Evolutionary conservation across 2,329 filamentous ascomycete species (phyloP).

Genomic region (Arthrinium phaeospermum): DNA sequence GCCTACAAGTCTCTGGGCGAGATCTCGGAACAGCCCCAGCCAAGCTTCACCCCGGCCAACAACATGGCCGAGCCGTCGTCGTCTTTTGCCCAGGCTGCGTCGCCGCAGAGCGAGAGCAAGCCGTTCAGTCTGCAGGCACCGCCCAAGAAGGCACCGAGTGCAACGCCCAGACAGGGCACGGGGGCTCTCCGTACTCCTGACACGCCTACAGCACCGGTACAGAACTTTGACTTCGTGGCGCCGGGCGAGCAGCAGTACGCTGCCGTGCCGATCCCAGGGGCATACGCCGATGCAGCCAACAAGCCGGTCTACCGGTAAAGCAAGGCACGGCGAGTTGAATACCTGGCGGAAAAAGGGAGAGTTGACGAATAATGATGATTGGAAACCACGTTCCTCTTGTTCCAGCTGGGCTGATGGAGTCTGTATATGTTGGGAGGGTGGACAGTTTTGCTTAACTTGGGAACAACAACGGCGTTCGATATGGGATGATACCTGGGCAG

Average conservation of each 20-base stretch:
- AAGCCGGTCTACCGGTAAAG: constrained; percentile 25
- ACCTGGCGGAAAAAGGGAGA: background rate
- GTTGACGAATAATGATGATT: constrained; percentile 28
- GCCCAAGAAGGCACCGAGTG: constrained; percentile 76
- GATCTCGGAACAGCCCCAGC: constrained; percentile 46
- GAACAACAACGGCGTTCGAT: constrained; percentile 20
- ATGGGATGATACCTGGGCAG: constrained; percentile 19
- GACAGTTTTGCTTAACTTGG: constrained; percentile 8
- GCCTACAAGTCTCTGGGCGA: constrained; percentile 58
- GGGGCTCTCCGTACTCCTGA: constrained; percentile 63
- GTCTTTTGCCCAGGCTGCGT: constrained; percentile 55
- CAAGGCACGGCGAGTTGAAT: background rate
- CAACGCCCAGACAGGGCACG: constrained; percentile 73
- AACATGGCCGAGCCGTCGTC: constrained; percentile 68
- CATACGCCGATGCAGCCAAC: constrained; percentile 62
- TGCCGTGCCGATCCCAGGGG: constrained; percentile 85
- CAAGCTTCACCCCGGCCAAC: constrained; percentile 59
- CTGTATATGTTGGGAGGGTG: constrained; percentile 1
- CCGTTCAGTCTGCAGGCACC: constrained; percentile 89
- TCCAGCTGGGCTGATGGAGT: constrained; percentile 32
- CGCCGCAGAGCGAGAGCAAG: constrained; percentile 44
- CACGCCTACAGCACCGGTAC: constrained; percentile 44
- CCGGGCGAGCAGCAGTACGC: constrained; percentile 86
- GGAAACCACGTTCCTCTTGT: constrained; percentile 26
- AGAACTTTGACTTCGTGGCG: constrained; percentile 57